Evolutionary conservation across 1,284 basidiomycete species (phyloP).

Genomic region (Cutaneotrichosporon sp.): DNA sequence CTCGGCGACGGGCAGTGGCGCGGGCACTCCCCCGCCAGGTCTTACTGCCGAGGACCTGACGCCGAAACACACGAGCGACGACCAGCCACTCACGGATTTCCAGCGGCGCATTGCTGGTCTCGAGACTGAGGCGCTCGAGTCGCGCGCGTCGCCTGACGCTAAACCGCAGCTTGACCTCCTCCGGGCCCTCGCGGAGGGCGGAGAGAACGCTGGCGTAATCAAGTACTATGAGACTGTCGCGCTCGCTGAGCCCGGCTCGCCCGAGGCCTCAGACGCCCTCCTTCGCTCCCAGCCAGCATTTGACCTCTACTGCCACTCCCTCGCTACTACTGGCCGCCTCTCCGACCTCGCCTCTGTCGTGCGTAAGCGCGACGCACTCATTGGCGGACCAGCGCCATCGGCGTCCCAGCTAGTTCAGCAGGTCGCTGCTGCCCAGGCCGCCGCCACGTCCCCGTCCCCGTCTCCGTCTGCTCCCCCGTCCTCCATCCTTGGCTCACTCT

Average conservation of each 20-base stretch:
- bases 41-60: conserved; percentile 1
- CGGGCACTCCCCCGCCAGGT: not conserved
- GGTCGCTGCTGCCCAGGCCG: not conserved
- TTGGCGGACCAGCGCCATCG: not conserved
- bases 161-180: conserved; percentile 34
- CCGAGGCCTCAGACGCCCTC: conserved; percentile 24
- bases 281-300: conserved; percentile 32
- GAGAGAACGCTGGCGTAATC: conserved; percentile 30
- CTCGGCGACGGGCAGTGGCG: not conserved
- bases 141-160: conserved; percentile 18
- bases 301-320: conserved; percentile 30
- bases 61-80: not conserved
- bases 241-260: conserved; percentile 8
- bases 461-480: not conserved
- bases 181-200: conserved; percentile 29
- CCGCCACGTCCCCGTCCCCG: not conserved
- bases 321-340: conserved; percentile 29
- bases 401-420: not conserved
- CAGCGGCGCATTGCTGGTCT: conserved; percentile 39
- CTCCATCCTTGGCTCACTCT: not conserved
- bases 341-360: conserved; percentile 29
- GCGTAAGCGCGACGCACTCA: conserved; percentile 28
- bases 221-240: conserved; percentile 42
- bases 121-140: conserved; percentile 31
- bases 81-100: conserved; percentile 28